Evolutionary conservation across 176 grass and related monocot species (phyloP).

Genomic region (Otatea glauca): DNA sequence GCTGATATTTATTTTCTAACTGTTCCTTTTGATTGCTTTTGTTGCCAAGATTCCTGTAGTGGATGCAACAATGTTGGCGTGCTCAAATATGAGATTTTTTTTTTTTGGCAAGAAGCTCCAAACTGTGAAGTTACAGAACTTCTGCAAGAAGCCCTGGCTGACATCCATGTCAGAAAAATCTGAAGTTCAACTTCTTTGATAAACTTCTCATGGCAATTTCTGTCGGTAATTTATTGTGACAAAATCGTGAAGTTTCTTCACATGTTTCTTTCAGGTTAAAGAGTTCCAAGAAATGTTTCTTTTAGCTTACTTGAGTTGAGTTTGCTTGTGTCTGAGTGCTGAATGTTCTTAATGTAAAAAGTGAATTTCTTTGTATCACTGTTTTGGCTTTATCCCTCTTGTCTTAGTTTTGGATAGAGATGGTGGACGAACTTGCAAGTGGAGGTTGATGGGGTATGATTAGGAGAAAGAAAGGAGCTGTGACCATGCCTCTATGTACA

Average conservation of each 20-base stretch:
- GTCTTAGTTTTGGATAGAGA: slow-evolving; percentile 24
- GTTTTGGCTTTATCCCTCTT: neutral
- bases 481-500: neutral
- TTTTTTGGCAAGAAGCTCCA: neutral
- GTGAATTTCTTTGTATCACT: neutral
- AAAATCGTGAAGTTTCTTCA: neutral
- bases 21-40: neutral
- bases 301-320: neutral
- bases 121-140: neutral
- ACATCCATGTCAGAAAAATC: neutral
- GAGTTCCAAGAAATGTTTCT: neutral
- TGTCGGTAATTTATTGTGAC: neutral
- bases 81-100: neutral
- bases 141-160: neutral
- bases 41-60: neutral
- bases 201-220: neutral
- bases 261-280: neutral
- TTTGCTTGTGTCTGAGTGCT: neutral
- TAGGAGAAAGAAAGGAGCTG: slow-evolving; percentile 20
- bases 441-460: slow-evolving; percentile 25
- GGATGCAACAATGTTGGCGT: neutral
- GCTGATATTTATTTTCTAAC: neutral
- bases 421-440: slow-evolving; percentile 3
- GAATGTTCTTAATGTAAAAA: neutral
- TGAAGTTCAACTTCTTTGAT: neutral